Evolutionary conservation across 805 yeast genomes (phyloP).

Genomic region (Ogataea dorogensis): DNA sequence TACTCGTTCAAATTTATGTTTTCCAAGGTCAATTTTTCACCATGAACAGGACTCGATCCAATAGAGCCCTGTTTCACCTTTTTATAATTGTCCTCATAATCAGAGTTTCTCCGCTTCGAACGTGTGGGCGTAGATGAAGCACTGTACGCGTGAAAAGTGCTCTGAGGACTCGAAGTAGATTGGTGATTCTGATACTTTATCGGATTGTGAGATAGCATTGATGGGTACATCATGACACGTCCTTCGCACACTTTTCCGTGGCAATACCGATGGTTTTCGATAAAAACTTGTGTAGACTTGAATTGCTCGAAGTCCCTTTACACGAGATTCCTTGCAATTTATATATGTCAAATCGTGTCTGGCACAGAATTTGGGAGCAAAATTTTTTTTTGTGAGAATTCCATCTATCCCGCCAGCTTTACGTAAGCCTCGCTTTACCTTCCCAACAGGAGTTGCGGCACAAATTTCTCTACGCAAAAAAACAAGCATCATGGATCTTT

Average conservation of each 20-base stretch:
- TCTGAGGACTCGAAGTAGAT: slow-evolving; percentile 11
- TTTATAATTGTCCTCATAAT: slow-evolving; percentile 32
- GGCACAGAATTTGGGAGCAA: slow-evolving; percentile 6
- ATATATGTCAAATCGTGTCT: slow-evolving; percentile 9
- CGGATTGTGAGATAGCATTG: slow-evolving; percentile 21
- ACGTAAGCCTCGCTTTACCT: no score
- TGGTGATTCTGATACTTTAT: slow-evolving; percentile 11
- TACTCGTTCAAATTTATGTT: slow-evolving; percentile 41
- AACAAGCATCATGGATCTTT: slow-evolving; percentile 48
- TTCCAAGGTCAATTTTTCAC: slow-evolving; percentile 26
- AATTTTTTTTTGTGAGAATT: slow-evolving; percentile 3
- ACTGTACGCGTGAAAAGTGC: slow-evolving; percentile 13
- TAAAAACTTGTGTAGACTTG: slow-evolving; percentile 3
- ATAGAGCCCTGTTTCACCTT: slow-evolving; percentile 27
- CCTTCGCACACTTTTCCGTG: not conserved
- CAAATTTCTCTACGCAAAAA: slow-evolving; percentile 2
- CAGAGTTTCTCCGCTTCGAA: slow-evolving; percentile 39
- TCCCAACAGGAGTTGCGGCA: slow-evolving; percentile 5
- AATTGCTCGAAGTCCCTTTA: slow-evolving; percentile 5
- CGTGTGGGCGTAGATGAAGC: slow-evolving; percentile 24
- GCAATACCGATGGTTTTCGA: not conserved
- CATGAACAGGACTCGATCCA: slow-evolving; percentile 10
- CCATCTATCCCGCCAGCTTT: no score
- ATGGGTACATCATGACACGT: slow-evolving; percentile 19
- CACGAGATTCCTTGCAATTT: slow-evolving; percentile 9